Evolutionary conservation across 257 asterid species (phyloP), one percentile per base, ranked within the genome.

Genomic region (Petunia axillaris): DNA sequence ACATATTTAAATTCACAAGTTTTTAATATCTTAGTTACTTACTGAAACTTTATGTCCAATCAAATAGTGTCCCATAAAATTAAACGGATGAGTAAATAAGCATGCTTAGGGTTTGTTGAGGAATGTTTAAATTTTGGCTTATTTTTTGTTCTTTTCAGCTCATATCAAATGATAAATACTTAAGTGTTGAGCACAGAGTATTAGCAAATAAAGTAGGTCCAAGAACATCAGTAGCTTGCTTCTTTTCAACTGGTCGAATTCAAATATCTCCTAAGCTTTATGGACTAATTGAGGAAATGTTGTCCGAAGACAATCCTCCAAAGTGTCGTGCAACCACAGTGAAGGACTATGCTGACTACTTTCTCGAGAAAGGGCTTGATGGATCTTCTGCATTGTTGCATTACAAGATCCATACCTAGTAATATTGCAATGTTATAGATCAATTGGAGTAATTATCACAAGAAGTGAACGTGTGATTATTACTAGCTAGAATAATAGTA

Each of bases 211-310:
- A 2, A 5, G 63, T 0, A 0, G 86, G 89, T 55, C 93, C 91
- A 14, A 84, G 93, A 76, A 86, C 85, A 0, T 90, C 90, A 2
- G 87, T 80, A 16, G 93, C 91, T 2, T 81, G 89, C 75, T 90
- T 90, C 77, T 86, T 90, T 36, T 84, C 86, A 2, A 88, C 91
- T 1, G 88, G 85, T 13, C 52, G 83, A 79, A 78, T 83, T 82
- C 89, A 88, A 13, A 82, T 25, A 25, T 25, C 79, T 2, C 2
- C 84, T 8, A 88, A 86, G 79, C 4, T 84, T 2, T 86, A 81
- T 66, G 93, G 89, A 46, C 91, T 91, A 2, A 86, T 88, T 8
- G 55, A 82, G 74, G 93, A 90, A 84, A 77, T 90, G 35, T 10
- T 85, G 48, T 79, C 89, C 0, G 86, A 86, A 50, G 87, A 88